Evolutionary conservation across 1,284 basidiomycete genomes (phyloP).

Genomic region (Flammula alnicola): DNA sequence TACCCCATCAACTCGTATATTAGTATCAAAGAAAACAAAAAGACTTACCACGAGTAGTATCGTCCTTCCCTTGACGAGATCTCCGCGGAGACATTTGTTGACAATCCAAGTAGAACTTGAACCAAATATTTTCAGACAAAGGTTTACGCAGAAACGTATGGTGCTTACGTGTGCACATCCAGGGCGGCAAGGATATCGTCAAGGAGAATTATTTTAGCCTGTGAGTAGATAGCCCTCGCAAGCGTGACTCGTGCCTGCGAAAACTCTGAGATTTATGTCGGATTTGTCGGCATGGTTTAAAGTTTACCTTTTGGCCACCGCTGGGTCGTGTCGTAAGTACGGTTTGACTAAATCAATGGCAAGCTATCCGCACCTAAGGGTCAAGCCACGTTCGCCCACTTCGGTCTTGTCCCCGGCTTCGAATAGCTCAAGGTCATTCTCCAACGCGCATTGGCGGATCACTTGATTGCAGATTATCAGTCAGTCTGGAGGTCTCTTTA

Average conservation of each 20-base stretch:
- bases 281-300: too few species aligned
- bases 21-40: slow-evolving; percentile 43
- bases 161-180: slow-evolving; percentile 42
- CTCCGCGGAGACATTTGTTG: slow-evolving; percentile 73
- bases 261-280: too few species aligned
- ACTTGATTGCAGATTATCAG: slow-evolving; percentile 36
- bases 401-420: slow-evolving; percentile 77
- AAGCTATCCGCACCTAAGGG: slow-evolving; percentile 39
- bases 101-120: slow-evolving; percentile 79
- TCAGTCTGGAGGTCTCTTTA: too few species aligned
- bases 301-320: slow-evolving; percentile 72
- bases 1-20: slow-evolving; percentile 29
- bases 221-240: slow-evolving; percentile 73
- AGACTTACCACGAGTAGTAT: slow-evolving; percentile 70
- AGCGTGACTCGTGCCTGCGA: slow-evolving; percentile 68
- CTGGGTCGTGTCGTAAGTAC: too few species aligned
- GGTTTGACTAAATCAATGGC: too few species aligned
- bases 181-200: slow-evolving; percentile 68
- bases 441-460: slow-evolving; percentile 64
- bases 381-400: slow-evolving; percentile 68
- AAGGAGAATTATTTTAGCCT: slow-evolving; percentile 63
- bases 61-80: slow-evolving; percentile 71
- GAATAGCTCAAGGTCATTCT: slow-evolving; percentile 65
- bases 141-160: neutral
- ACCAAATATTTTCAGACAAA: neutral